These are phyloP conservation scores for Stevia rebaudiana DNA, from an alignment of 140 eudicot species.

Conservation along the genomic window DNA sequence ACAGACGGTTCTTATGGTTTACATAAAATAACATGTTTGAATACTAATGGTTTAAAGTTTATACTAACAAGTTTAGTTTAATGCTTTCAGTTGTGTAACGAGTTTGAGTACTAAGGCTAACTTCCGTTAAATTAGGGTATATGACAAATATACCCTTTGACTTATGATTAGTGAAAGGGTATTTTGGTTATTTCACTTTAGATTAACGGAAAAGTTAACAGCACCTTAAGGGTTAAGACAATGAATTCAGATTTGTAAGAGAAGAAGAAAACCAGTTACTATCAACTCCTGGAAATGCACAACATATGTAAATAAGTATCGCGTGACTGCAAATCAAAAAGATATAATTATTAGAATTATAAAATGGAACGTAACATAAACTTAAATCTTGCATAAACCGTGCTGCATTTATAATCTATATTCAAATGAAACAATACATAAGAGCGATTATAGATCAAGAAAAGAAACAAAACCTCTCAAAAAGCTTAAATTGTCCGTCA, in stretches of 20 bases:
- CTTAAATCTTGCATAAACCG: background rate
- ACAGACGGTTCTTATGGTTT: too few species aligned
- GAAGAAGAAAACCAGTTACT: slow-evolving; percentile 60
- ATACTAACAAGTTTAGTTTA: too few species aligned
- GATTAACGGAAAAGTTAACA: too few species aligned
- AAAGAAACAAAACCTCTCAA: slow-evolving; percentile 48
- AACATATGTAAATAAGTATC: slow-evolving; percentile 54
- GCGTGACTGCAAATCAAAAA: slow-evolving; percentile 44
- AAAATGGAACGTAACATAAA: background rate
- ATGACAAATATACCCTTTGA: too few species aligned
- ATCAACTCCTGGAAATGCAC: slow-evolving; percentile 59
- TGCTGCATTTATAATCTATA: background rate
- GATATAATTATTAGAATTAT: background rate
- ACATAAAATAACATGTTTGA: too few species aligned
- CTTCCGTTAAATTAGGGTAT: too few species aligned
- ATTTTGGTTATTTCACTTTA: too few species aligned
- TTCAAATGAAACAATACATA: background rate
- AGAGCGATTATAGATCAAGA: background rate
- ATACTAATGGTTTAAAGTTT: too few species aligned
- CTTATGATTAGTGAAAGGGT: too few species aligned
- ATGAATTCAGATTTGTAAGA: background rate
- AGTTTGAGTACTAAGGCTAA: too few species aligned
- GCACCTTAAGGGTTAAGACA: background rate
- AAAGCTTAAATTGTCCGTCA: slow-evolving; percentile 64
- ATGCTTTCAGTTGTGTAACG: too few species aligned